Evolutionary conservation across 2,329 filamentous ascomycete species (phyloP), one percentile per base, ranked within the genome.

Genomic region (Fonsecaea pugnacius): DNA sequence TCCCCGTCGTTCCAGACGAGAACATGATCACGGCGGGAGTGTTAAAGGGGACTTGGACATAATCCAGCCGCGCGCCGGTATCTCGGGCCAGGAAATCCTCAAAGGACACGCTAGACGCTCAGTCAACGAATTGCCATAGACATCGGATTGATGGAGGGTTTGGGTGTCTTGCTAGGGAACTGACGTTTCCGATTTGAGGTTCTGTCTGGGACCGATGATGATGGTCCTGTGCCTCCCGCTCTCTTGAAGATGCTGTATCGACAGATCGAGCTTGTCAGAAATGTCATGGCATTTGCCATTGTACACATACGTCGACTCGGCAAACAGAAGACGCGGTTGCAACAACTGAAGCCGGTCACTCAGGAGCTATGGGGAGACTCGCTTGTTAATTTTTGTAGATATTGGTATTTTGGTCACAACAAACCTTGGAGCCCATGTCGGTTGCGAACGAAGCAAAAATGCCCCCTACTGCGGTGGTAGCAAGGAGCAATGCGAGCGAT

Each of bases 21-120:
- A 62, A 65, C 53, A 65, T 58, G 35, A 65, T 84, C 32, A 93
- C 78, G 75, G 91, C 88, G 0, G 91, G 91, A 66, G 92, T 89
- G 40, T 87, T 81, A 74, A 92, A 94, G 0, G 76, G 82, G 6
- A 91, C 78, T 46, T 87, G 82, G 40, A 84, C 83, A 64, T 91
- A 88, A 16, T 53, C 36, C 21, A 58, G 16, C 16, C 6, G 18
- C 24, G 21, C 32, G 16, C 52, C 52, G 52, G 7, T 38, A 18
- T 38, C 33, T 16, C 7, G 53, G 36, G 35, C 4, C 21, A 56
- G 10, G 53, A 43, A 43, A 8, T 43, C 24, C 24, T 52, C 48
- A 18, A 52, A 56, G 33, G 53, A 16, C 6, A 10, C 18, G 24
- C 33, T 56, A 35, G 2, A 30, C 33, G 33, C 18, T 35, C 24